Evolutionary conservation across 257 asterid genomes (phyloP).

Genomic region (Schizonepeta tenuifolia): DNA sequence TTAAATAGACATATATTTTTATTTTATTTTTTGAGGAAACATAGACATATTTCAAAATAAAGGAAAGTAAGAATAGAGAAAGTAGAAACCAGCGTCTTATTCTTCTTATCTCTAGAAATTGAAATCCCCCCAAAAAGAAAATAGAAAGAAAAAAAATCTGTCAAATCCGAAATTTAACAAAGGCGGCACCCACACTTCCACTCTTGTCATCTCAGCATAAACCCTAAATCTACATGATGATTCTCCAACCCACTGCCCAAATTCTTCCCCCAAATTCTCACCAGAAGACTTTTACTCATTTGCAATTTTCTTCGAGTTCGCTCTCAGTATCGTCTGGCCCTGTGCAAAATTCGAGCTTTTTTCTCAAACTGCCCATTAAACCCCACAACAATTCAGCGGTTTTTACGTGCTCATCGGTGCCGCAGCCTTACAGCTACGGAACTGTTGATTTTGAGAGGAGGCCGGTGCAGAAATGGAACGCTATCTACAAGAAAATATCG

Average conservation of each 20-base stretch:
- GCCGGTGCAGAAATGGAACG: conserved; percentile 64
- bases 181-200: neutral
- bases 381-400: conserved; percentile 42
- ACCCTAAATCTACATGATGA: conserved; percentile 63
- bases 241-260: conserved; percentile 62
- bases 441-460: conserved; percentile 65
- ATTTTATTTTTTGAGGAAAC: too few relatives aligned
- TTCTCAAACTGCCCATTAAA: conserved; percentile 35
- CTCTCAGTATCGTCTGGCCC: conserved; percentile 57
- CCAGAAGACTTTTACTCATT: conserved; percentile 29
- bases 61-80: conserved; percentile 16
- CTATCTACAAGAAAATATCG: conserved; percentile 64
- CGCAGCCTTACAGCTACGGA: conserved; percentile 63
- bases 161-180: neutral
- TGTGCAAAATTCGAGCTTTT: conserved; percentile 42
- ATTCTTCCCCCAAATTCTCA: conserved; percentile 44
- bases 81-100: neutral
- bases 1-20: too few relatives aligned
- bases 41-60: conserved; percentile 12
- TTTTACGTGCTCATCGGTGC: conserved; percentile 54
- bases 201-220: conserved; percentile 35
- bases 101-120: conserved; percentile 32
- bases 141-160: too few relatives aligned
- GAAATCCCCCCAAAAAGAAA: neutral
- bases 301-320: conserved; percentile 41